Evolutionary conservation across 768 basidiomycete genomes (phyloP).

Genomic region (Tricholoma furcatifolium): DNA sequence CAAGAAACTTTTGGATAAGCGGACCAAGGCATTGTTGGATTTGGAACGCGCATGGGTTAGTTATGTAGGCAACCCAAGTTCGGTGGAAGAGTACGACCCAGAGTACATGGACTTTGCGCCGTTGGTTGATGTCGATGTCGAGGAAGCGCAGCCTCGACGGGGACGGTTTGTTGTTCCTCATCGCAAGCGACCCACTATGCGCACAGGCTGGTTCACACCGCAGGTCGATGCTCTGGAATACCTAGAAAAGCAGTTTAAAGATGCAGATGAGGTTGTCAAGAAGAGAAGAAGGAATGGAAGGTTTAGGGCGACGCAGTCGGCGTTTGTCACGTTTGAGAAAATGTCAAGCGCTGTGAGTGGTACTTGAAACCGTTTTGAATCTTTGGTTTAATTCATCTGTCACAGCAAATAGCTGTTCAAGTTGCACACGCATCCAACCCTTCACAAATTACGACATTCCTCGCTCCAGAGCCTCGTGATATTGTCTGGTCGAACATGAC

Average conservation of each 20-base stretch:
- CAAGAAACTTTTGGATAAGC: constrained; percentile 67
- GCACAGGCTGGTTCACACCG: constrained; percentile 69
- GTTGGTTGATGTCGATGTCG: constrained; percentile 48
- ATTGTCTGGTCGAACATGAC: constrained; percentile 93
- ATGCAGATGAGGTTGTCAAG: constrained; percentile 82
- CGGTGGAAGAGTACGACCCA: constrained; percentile 78
- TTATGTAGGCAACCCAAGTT: constrained; percentile 94
- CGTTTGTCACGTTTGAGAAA: constrained; percentile 96
- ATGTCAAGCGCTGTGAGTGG: constrained; percentile 83
- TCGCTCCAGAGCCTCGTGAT: constrained; percentile 93
- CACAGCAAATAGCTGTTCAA: constrained; percentile 85
- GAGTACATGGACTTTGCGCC: constrained; percentile 50
- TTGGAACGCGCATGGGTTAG: constrained; percentile 86
- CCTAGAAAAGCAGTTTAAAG: constrained; percentile 75
- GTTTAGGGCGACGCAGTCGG: constrained; percentile 80
- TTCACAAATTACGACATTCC: constrained; percentile 61
- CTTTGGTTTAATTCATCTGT: not conserved
- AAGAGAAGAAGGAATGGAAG: constrained; percentile 67
- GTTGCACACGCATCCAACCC: constrained; percentile 73
- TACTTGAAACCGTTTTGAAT: not conserved
- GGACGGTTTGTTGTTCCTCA: constrained; percentile 69
- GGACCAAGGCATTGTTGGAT: constrained; percentile 77
- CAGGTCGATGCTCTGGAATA: constrained; percentile 90
- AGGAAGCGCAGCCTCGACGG: constrained; percentile 50
- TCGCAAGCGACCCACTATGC: constrained; percentile 70